phyloP scores from a whole-genome alignment of 129 eudicot genomes.

The Lactuca saligna region DNA sequence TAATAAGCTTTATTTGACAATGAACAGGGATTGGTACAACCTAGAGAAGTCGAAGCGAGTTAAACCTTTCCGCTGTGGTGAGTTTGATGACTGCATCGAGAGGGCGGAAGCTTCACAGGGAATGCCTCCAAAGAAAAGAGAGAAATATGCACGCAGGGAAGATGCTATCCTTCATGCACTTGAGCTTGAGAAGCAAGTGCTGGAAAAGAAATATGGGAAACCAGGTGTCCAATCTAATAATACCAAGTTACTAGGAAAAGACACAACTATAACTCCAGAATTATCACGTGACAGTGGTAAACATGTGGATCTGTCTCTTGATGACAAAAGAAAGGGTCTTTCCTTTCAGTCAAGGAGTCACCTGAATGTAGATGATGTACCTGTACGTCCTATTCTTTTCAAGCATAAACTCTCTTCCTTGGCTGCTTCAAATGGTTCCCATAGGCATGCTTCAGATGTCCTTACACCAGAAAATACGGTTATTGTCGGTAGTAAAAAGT shows the following conservation, averaged over 20 bases:
- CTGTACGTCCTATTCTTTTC: constrained; percentile 16
- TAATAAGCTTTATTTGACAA: not conserved
- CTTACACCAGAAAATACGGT: constrained; percentile 23
- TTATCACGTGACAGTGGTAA: constrained; percentile 45
- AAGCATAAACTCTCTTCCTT: constrained; percentile 36
- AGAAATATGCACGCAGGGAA: constrained; percentile 66
- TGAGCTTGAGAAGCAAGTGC: constrained; percentile 71
- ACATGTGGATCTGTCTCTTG: constrained; percentile 28
- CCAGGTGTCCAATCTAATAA: too few species aligned
- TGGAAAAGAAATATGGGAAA: constrained; percentile 59
- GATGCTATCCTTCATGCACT: constrained; percentile 74
- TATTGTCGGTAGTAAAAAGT: constrained; percentile 32
- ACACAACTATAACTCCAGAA: constrained; percentile 32
- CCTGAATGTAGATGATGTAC: constrained; percentile 33
- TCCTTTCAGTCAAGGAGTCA: constrained; percentile 19
- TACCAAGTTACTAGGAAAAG: constrained; percentile 33
- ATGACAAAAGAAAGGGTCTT: constrained; percentile 36
- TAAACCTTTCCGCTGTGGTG: constrained; percentile 73
- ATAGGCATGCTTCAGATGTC: not conserved
- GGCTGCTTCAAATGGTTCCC: not conserved
- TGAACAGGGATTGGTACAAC: constrained; percentile 79
- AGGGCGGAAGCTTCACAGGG: constrained; percentile 67
- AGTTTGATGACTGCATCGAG: constrained; percentile 71
- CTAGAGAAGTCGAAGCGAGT: constrained; percentile 74
- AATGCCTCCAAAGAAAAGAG: constrained; percentile 63